Evolutionary conservation across 352 stramenopile genomes (phyloP).

Genomic region (Pythium folliculosum): DNA sequence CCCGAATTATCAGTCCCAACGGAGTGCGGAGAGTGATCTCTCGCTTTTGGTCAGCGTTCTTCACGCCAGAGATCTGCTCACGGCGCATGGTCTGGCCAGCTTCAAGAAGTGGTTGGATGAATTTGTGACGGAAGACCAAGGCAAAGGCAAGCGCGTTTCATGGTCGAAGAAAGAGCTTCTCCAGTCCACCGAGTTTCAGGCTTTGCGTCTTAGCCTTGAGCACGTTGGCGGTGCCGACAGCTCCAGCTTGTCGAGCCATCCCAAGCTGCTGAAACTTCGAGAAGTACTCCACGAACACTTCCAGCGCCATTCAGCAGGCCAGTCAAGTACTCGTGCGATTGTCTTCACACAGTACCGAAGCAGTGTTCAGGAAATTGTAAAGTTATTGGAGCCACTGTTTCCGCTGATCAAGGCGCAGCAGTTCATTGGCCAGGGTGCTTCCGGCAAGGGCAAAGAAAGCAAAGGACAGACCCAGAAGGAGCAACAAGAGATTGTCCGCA

Average conservation of each 20-base stretch:
- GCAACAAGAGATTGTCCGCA: slow-evolving; percentile 94
- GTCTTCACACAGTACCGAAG: slow-evolving; percentile 98
- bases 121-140: slow-evolving; percentile 53
- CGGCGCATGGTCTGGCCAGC: slow-evolving; percentile 67
- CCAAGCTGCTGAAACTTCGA: slow-evolving; percentile 91
- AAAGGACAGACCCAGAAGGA: slow-evolving; percentile 94
- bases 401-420: slow-evolving; percentile 88
- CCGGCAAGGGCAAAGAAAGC: slow-evolving; percentile 75
- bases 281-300: slow-evolving; percentile 89
- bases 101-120: slow-evolving; percentile 72
- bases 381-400: slow-evolving; percentile 58
- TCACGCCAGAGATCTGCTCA: slow-evolving; percentile 80
- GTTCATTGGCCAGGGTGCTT: slow-evolving; percentile 94
- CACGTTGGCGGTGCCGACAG: slow-evolving; percentile 23
- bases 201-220: slow-evolving; percentile 51
- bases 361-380: slow-evolving; percentile 94
- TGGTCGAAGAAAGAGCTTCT: slow-evolving; percentile 86
- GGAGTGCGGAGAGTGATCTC: slow-evolving; percentile 75
- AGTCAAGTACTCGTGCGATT: slow-evolving; percentile 93
- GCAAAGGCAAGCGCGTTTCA: slow-evolving; percentile 44
- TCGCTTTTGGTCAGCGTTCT: slow-evolving; percentile 72
- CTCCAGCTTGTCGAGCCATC: slow-evolving; percentile 42
- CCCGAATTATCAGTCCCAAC: slow-evolving; percentile 59
- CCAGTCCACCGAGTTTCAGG: slow-evolving; percentile 69
- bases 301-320: slow-evolving; percentile 56